Evolutionary conservation across 1,284 basidiomycete species (phyloP), one percentile per base, ranked within the genome.

Genomic region (Stygiomarasmius scandens): DNA sequence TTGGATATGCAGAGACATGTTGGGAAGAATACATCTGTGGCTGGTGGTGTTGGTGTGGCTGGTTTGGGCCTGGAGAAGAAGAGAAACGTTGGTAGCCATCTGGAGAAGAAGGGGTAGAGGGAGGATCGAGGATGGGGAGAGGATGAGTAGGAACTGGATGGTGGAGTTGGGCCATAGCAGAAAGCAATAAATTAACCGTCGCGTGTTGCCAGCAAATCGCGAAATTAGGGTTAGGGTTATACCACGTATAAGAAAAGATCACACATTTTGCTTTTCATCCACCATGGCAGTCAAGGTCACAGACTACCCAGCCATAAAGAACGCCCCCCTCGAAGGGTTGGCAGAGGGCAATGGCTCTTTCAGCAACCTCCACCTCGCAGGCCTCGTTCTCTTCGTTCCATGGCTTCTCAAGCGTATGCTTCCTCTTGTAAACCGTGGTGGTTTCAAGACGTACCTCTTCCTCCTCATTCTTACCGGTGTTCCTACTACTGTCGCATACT

Each of bases 121-220:
- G 93, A 0, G 93, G 93, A 64, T 96, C 93, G n/a, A 12, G 11
- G 38, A 16, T 41, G 93, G 52, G 95, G 93, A 71, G 90, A 93
- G 92, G 92, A 66, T 95, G 93, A 0, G 93, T 95, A 0, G 93
- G 93, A 4, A 95, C 92, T 1, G 93, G 93, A 69, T 96, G 93
- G 1, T 91, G 92, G 2, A 92, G 90, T 0, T 92, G 92, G 0
- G 64, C 48, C 55, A 58, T 57, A 27, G 29, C 29, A 41, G 38
- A 19, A 41, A 41, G 6, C 29, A 32, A 12, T 32, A 5, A 12
- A 32, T 6, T 32, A 32, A 6, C 29, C 29, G 29, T 32, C 29
- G 29, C 29, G 29, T 32, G 29, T 41, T 41, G 38, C 38, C 38
- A 41, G 38, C 38, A 19, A 41, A 41, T 41, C 29, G 29, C 29